These are phyloP conservation scores for Xylaria sp. DNA, from an alignment of 2,329 filamentous ascomycete species.

Conservation along the genomic window DNA sequence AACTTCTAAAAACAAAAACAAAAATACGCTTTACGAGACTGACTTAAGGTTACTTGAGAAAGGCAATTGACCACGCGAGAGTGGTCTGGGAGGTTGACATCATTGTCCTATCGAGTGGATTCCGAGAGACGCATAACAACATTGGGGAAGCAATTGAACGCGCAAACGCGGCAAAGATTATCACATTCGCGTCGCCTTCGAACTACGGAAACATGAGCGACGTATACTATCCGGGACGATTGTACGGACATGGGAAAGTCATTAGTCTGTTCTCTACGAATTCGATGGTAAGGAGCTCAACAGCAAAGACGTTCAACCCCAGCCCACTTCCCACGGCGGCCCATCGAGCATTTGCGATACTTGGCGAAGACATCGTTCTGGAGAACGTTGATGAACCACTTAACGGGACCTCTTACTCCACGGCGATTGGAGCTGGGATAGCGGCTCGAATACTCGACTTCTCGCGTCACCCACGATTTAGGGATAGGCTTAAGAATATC, in stretches of 20 bases:
- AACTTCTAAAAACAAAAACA: not conserved
- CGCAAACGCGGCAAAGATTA: not conserved
- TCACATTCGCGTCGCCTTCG: not conserved
- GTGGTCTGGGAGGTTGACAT: not conserved
- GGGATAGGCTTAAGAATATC: not conserved
- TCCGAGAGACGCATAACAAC: not conserved
- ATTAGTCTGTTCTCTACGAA: not conserved
- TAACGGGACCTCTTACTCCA: not conserved
- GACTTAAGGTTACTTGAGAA: not conserved
- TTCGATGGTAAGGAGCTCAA: not conserved
- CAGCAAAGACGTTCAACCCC: not conserved
- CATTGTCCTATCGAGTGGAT: not conserved
- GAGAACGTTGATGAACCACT: not conserved
- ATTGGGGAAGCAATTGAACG: not conserved
- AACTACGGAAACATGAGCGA: not conserved
- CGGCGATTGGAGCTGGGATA: not conserved
- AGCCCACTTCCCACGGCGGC: not conserved
- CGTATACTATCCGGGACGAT: not conserved
- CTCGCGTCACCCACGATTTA: not conserved
- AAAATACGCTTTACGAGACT: too few species aligned
- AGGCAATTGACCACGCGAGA: not conserved
- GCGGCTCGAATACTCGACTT: not conserved
- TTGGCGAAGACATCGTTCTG: not conserved
- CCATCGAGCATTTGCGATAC: not conserved
- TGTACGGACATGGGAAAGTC: not conserved